A percentile compares a stretch with the other conserved stretches of the same genome.
Conservation (phyloP, 2,329 filamentous ascomycete species). For the Exophiala viscosa region DNA sequence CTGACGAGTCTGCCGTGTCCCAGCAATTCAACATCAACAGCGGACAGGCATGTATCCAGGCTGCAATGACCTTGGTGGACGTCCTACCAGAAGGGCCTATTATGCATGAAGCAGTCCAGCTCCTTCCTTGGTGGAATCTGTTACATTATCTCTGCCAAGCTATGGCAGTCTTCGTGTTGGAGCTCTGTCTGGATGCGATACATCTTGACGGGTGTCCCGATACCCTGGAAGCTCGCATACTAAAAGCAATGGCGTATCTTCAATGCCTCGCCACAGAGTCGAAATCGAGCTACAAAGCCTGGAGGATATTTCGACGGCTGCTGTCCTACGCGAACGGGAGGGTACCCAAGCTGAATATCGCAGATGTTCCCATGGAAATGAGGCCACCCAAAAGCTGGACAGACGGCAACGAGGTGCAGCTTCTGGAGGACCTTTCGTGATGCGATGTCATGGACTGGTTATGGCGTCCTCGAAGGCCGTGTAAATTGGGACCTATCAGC, state of each 20-base stretch:
- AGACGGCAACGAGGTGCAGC: background rate
- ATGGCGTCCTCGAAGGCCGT: too few relatives aligned
- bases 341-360: background rate
- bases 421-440: background rate
- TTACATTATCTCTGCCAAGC: slow-evolving; percentile 2
- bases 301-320: slow-evolving; percentile 1
- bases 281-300: background rate
- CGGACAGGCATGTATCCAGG: background rate
- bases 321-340: background rate
- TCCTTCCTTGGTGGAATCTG: slow-evolving; percentile 1
- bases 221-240: background rate
- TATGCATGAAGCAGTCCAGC: background rate
- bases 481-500: too few relatives aligned
- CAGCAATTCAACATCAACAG: background rate
- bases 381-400: background rate
- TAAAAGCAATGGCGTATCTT: slow-evolving; percentile 1
- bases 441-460: background rate
- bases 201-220: background rate
- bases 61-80: background rate
- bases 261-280: background rate
- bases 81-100: background rate
- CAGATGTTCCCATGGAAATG: background rate
- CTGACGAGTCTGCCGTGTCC: background rate
- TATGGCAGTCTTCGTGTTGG: background rate
- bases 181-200: background rate